Base-by-base conservation (phyloP, 1,284 basidiomycete genomes). In the Ustilago sp. region DNA sequence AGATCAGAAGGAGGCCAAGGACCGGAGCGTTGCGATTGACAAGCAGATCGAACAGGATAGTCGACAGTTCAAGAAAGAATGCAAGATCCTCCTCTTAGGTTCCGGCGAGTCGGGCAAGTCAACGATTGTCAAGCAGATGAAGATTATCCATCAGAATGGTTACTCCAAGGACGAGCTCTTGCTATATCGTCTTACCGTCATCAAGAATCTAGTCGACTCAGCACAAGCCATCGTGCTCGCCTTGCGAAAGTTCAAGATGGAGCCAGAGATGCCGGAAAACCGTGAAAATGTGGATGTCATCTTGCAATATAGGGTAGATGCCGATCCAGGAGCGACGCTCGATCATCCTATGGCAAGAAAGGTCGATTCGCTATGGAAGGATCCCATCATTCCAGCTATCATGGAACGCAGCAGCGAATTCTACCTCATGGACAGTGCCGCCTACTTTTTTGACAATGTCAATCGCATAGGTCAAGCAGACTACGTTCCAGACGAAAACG, bases 121-220 rank as follows among this genome's bases (percentile, higher is more conserved):
- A 6, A 98, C 95, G 0, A 94, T 98, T 77, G 94, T 98, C 54
- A 98, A 98, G 87, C 96, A 98, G 88, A 98, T 98, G 95, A 98
- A 97, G 89, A 98, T 98, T 77, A 96, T 98, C 70, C 94, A 98
- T 87, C 94, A 98, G 87, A 92, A 93, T 80, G 96, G 96, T 8
- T 98, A 95, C 88, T 91, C 91, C 0, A 87, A 87, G 28, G 90
- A 93, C 1, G 95, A 98, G 87, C 90, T 95, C 45, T 88, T 92
- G 70, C 89, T 91, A 2, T 97, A 91, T 87, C 89, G 93, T 43
- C 90, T 92, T 1, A 92, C 92, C 19, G 91, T 98, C 47, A 76
- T 84, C 59, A 84, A 84, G 63, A 85, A 85, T 54, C 47, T 84
- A 13, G 66, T 85, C 19, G 84, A 85, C 65, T 94, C 92, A 2